Evolutionary conservation across 331 rosid genomes (phyloP), one percentile per base, ranked within the genome.

Genomic region (Stylosanthes scabra): DNA sequence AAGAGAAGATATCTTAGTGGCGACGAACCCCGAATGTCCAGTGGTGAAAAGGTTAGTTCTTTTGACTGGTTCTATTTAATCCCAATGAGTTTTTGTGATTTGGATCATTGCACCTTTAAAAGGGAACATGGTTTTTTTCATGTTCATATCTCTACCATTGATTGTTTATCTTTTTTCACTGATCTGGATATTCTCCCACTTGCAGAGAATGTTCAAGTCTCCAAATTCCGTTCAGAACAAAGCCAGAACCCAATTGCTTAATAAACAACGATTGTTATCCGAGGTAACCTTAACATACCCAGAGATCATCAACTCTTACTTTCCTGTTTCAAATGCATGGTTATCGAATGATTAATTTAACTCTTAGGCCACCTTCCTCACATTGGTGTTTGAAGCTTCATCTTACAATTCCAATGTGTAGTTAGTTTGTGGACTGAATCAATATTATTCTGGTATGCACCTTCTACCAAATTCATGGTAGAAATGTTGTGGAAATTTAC

Each of bases 241-340:
- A 83, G 95, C 98, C 28, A 90, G 98, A 88, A 92, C 98, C 58
- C 98, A 87, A 71, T 83, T 66, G 8, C 89, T 90, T 63, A 90
- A 92, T 78, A 90, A 87, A 86, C 95, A 88, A 78, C 86, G 98
- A 80, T 75, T 88, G 89, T 77, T 88, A 25, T 84, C 96, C 1
- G 89, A 81, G 95, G 98, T 92, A 75, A 70, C 65, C 27, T 82
- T 13, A 37, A 9, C 71, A 11, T 27, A 31, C n/a, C n/a, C n/a
- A 45, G 52, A 44, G 44, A 59, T 57, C 40, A 5, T 54, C 12
- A 55, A 66, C 68, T 50, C 27, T 41, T 66, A 31, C 20, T 40
- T 58, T n/a, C 31, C 46, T 59, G 5, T 51, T 52, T 51, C 6
- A 31, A 46, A 54, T 66, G 29, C 55, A 29, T 60, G 66, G 37